Conservation (phyloP, 2,329 filamentous ascomycete species). For the Hypomyces rosellus region DNA sequence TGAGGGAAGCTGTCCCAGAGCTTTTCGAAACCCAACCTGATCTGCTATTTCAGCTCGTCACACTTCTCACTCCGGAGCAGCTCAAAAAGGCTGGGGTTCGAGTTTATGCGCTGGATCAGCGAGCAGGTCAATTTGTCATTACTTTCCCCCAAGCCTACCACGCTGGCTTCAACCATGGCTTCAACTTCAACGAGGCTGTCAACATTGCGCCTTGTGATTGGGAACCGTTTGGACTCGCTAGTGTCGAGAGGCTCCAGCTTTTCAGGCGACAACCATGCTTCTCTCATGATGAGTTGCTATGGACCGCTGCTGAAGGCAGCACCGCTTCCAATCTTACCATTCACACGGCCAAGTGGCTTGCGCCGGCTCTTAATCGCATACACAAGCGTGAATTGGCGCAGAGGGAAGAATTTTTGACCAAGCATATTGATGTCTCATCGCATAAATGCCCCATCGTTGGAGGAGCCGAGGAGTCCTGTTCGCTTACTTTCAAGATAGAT, state of each 20-base stretch:
- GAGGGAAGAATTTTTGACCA: slow-evolving; percentile 61
- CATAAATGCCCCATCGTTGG: slow-evolving; percentile 46
- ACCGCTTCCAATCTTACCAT: slow-evolving; percentile 61
- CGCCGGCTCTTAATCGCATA: slow-evolving; percentile 76
- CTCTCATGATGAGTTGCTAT: slow-evolving; percentile 89
- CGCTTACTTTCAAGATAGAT: slow-evolving; percentile 57
- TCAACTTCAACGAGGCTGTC: slow-evolving; percentile 98
- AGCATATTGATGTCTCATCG: slow-evolving; percentile 50
- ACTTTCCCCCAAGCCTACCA: slow-evolving; percentile 97
- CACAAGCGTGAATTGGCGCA: slow-evolving; percentile 64
- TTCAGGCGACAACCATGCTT: slow-evolving; percentile 94
- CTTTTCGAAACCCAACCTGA: slow-evolving; percentile 96
- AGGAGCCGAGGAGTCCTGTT: slow-evolving; percentile 46
- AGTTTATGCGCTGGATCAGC: slow-evolving; percentile 91
- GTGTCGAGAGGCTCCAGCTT: slow-evolving; percentile 77
- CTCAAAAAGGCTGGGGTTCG: slow-evolving; percentile 86
- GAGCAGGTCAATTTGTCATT: slow-evolving; percentile 91
- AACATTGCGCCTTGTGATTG: slow-evolving; percentile 95
- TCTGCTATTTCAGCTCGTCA: slow-evolving; percentile 94
- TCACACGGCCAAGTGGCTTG: slow-evolving; percentile 90
- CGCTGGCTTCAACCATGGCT: slow-evolving; percentile 95
- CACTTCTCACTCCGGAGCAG: slow-evolving; percentile 86
- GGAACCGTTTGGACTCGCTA: slow-evolving; percentile 84
- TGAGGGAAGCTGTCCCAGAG: slow-evolving; percentile 91
- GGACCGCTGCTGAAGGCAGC: slow-evolving; percentile 80